These are phyloP conservation scores for Rhipidocladum racemiflorum DNA, from an alignment of 176 grass and related monocot species.

Conservation along the genomic window DNA sequence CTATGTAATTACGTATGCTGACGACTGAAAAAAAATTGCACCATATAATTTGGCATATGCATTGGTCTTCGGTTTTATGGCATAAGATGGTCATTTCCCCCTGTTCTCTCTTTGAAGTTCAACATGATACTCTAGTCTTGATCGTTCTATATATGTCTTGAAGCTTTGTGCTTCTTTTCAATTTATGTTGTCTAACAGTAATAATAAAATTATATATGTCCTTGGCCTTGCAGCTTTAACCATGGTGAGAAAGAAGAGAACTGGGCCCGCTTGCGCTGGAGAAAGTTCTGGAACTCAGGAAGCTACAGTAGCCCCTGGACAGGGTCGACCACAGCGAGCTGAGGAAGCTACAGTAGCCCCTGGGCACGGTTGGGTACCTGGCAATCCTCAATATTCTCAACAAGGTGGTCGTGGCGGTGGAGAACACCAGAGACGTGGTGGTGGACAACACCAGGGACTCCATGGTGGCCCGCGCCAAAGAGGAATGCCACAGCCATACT, in stretches of 20 bases:
- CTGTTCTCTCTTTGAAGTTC: background rate
- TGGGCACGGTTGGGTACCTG: conserved; percentile 24
- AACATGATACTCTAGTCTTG: background rate
- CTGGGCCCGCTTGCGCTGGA: conserved; percentile 21
- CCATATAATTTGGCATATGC: background rate
- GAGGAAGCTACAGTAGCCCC: conserved; percentile 39
- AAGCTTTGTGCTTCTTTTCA: background rate
- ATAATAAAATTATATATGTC: background rate
- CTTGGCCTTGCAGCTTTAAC: conserved; percentile 15
- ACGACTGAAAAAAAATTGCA: background rate
- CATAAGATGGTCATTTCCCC: background rate
- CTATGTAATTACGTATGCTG: background rate
- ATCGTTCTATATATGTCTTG: background rate
- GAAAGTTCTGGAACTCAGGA: conserved; percentile 25
- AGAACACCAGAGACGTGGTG: conserved; percentile 12
- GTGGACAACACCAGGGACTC: conserved; percentile 21
- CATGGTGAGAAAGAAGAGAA: conserved; percentile 65
- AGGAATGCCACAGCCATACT: conserved; percentile 44
- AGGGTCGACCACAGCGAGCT: conserved; percentile 22
- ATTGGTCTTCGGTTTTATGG: background rate
- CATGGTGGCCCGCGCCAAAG: conserved; percentile 20
- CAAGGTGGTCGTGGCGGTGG: conserved; percentile 33
- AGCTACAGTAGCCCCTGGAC: conserved; percentile 25
- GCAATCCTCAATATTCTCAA: conserved; percentile 35
- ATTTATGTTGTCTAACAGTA: background rate